Evolutionary conservation across 164 flowering plant species (phyloP).

Genomic region (Santalum album): DNA sequence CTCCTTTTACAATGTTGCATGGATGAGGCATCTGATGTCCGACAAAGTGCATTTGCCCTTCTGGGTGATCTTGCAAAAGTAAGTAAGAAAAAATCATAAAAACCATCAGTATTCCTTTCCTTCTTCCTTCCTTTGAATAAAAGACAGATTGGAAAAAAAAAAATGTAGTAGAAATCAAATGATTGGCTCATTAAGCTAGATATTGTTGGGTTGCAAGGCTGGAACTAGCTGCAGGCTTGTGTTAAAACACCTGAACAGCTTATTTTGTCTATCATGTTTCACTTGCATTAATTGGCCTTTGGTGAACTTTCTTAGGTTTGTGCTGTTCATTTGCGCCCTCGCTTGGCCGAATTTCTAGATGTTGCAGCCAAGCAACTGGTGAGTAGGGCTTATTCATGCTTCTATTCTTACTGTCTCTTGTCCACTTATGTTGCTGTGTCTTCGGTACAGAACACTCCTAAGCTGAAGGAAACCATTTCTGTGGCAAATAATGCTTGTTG

Average conservation of each 20-base stretch:
- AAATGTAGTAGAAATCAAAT: no score
- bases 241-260: neutral
- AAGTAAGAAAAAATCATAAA: no score
- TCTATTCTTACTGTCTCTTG: neutral
- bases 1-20: conserved; percentile 86
- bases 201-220: neutral
- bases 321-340: conserved; percentile 70
- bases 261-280: neutral
- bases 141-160: no score
- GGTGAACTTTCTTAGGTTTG: conserved; percentile 47
- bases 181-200: no score
- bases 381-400: conserved; percentile 12
- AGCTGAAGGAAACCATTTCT: conserved; percentile 69
- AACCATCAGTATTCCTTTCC: no score
- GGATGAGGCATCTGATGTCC: conserved; percentile 84
- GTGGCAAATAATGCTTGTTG: conserved; percentile 99
- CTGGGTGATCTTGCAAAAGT: conserved; percentile 97
- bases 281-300: neutral
- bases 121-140: no score
- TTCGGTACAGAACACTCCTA: conserved; percentile 44
- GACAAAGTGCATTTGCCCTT: conserved; percentile 96
- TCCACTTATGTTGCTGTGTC: neutral
- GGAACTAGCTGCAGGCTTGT: neutral
- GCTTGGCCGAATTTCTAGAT: conserved; percentile 74
- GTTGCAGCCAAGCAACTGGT: conserved; percentile 88